phyloP scores from a whole-genome alignment of 768 basidiomycete genomes.

The Rubroboletus satanas region DNA sequence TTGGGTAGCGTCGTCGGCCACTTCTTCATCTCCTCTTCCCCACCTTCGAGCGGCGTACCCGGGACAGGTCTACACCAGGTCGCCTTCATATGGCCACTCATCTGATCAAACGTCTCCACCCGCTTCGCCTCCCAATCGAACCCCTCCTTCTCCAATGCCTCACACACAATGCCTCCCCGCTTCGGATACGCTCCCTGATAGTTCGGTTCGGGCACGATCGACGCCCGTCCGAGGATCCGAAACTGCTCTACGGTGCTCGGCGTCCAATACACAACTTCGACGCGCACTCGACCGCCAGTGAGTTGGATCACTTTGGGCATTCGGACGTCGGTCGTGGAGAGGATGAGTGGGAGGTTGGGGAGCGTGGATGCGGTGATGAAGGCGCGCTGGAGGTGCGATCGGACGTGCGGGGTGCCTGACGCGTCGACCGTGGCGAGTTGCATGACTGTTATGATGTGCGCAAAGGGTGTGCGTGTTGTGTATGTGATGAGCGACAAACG shows the following conservation, averaged over 20 bases:
- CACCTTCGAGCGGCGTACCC: constrained; percentile 49
- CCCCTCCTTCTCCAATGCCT: constrained; percentile 35
- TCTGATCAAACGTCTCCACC: constrained; percentile 50
- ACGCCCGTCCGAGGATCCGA: constrained; percentile 57
- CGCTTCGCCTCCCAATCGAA: constrained; percentile 64
- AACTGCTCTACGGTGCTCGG: constrained; percentile 66
- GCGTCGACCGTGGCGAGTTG: constrained; percentile 42
- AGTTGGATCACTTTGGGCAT: constrained; percentile 65
- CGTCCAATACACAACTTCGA: constrained; percentile 77
- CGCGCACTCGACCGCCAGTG: constrained; percentile 31
- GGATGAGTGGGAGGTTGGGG: constrained; percentile 54
- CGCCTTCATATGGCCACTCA: constrained; percentile 65
- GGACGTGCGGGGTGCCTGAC: constrained; percentile 50
- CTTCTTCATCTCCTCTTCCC: constrained; percentile 52
- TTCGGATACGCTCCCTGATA: constrained; percentile 27
- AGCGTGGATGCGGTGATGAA: constrained; percentile 45
- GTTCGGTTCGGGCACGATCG: constrained; percentile 49
- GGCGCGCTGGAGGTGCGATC: constrained; percentile 59
- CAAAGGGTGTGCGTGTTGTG: too few relatives aligned
- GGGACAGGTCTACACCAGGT: constrained; percentile 68
- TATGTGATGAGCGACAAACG: neutral
- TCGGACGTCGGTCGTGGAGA: constrained; percentile 70
- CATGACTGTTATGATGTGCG: constrained; percentile 38
- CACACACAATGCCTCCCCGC: constrained; percentile 30
- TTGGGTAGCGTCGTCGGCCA: constrained; percentile 60